phyloP scores from a whole-genome alignment of 495 filamentous ascomycete genomes.

The Neurospora tetrasperma region DNA sequence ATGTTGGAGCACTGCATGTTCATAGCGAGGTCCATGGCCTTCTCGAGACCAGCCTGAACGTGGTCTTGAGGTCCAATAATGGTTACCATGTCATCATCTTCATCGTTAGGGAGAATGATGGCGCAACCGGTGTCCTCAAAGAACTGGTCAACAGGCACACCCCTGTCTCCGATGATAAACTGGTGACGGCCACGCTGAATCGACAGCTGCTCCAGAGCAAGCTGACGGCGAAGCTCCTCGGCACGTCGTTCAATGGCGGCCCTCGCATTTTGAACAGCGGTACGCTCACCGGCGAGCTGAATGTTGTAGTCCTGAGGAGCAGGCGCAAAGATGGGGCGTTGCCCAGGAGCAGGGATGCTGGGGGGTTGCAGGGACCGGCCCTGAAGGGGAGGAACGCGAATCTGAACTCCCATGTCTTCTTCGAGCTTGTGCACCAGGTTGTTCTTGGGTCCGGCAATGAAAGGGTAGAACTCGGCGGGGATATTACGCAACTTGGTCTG shows the following conservation, averaged over 20 bases:
- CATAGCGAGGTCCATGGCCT: conserved; percentile 70
- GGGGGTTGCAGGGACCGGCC: conserved; percentile 62
- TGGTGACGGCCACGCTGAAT: conserved; percentile 76
- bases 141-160: conserved; percentile 71
- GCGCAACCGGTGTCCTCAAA: conserved; percentile 83
- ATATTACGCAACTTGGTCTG: conserved; percentile 67
- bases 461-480: conserved; percentile 89
- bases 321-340: conserved; percentile 56
- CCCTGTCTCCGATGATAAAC: conserved; percentile 78
- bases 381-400: conserved; percentile 72
- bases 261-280: conserved; percentile 67
- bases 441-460: conserved; percentile 79
- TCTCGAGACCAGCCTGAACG: conserved; percentile 62
- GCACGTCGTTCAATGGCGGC: conserved; percentile 69
- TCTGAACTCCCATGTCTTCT: conserved; percentile 48
- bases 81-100: conserved; percentile 70
- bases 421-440: conserved; percentile 56
- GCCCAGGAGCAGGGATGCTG: conserved; percentile 48
- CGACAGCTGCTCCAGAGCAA: conserved; percentile 61
- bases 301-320: conserved; percentile 59
- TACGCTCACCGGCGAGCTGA: conserved; percentile 74
- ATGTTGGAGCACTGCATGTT: conserved; percentile 70
- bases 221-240: conserved; percentile 54
- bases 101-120: conserved; percentile 64
- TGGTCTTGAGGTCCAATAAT: conserved; percentile 69